A percentile compares a stretch with the other conserved stretches of the same genome.
These are phyloP conservation scores for Kodamaea sp. DNA, from an alignment of 1,139 yeast genomes.

Conservation along the genomic window DNA sequence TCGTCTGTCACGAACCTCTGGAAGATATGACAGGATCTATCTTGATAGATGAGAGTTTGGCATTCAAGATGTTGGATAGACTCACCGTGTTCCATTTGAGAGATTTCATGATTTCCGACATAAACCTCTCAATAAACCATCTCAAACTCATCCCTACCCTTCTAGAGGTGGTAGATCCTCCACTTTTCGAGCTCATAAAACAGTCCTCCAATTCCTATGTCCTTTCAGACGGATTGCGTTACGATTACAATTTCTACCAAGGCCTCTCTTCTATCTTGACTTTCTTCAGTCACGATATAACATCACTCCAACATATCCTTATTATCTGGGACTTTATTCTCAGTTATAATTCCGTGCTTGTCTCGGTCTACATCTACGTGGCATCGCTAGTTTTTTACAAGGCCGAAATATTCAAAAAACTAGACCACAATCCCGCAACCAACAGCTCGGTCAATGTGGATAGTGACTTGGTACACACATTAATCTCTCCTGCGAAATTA, in stretches of 20 bases:
- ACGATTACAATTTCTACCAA: constrained; percentile 51
- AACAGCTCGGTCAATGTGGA: constrained; percentile 23
- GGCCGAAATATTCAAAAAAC: constrained; percentile 34
- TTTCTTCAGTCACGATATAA: constrained; percentile 72
- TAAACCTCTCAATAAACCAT: constrained; percentile 67
- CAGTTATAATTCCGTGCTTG: constrained; percentile 46
- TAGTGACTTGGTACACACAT: constrained; percentile 46
- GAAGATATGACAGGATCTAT: constrained; percentile 8
- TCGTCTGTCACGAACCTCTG: constrained; percentile 41
- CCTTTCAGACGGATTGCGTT: constrained; percentile 29
- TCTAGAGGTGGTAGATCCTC: constrained; percentile 49
- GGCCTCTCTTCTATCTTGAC: constrained; percentile 80
- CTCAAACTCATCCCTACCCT: constrained; percentile 65
- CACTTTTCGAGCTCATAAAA: constrained; percentile 51
- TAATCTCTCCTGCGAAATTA: constrained; percentile 35
- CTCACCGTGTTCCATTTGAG: constrained; percentile 67
- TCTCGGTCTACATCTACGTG: constrained; percentile 55
- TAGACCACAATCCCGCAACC: constrained; percentile 12
- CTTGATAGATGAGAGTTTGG: constrained; percentile 29
- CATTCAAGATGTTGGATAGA: constrained; percentile 53
- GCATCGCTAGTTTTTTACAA: constrained; percentile 49
- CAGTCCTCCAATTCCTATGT: constrained; percentile 33
- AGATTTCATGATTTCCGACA: constrained; percentile 79
- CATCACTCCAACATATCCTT: constrained; percentile 49
- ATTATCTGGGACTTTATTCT: constrained; percentile 65